These are phyloP conservation scores for Chlamydomonas sphaeroides DNA, from an alignment of 139 green algal genomes.

Conservation along the genomic window DNA sequence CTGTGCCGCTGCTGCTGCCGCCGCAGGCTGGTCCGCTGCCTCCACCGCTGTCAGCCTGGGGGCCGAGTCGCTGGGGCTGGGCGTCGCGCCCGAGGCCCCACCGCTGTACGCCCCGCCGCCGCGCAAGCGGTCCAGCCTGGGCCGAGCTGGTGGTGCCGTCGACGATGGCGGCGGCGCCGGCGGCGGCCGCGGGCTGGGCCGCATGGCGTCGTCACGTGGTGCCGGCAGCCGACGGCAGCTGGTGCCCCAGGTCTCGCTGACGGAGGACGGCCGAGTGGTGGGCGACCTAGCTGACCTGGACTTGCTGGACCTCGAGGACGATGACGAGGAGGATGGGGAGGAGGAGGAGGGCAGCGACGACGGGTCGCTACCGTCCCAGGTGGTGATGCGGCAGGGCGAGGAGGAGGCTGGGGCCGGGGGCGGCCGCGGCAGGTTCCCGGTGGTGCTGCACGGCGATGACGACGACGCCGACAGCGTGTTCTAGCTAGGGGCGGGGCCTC, in stretches of 20 bases:
- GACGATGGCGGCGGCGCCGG: not conserved
- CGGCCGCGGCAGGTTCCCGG: not conserved
- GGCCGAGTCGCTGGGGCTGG: not conserved
- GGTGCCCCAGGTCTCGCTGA: slow-evolving; percentile 2
- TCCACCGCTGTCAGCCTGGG: slow-evolving; percentile 16
- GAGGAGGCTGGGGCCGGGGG: not conserved
- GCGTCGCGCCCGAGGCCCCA: not conserved
- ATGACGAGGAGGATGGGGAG: not conserved
- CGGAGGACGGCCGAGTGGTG: not conserved
- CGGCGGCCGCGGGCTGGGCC: too few species aligned
- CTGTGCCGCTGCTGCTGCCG: not conserved
- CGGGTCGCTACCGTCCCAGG: not conserved
- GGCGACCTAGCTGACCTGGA: slow-evolving; percentile 22
- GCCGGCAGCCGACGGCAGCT: not conserved
- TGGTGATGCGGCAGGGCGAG: not conserved
- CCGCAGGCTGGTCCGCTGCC: slow-evolving; percentile 8
- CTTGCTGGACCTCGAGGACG: slow-evolving; percentile 11
- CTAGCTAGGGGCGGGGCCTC: too few species aligned
- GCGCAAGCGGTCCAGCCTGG: not conserved
- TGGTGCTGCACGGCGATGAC: not conserved
- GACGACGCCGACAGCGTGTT: slow-evolving; percentile 19
- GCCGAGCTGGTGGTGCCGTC: not conserved
- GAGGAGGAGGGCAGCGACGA: not conserved
- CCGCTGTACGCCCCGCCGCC: not conserved
- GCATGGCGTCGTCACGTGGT: too few species aligned